Percentiles rank a stretch among this genome's conserved stretches.
These are phyloP conservation scores for Dendrobium officinale DNA, from an alignment of 106 monocot species.

Conservation along the genomic window DNA sequence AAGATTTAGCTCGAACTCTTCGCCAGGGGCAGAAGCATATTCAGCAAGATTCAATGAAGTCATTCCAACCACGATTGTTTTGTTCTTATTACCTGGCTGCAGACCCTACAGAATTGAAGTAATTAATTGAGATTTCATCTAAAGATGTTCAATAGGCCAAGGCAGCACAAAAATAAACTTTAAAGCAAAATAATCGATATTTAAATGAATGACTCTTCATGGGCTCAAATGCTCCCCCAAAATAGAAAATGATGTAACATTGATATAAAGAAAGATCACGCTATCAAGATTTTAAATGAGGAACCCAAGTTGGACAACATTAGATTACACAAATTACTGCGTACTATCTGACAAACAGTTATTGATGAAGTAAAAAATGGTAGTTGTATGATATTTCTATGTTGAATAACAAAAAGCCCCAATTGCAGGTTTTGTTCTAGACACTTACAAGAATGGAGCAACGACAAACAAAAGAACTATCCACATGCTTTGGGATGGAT, in stretches of 20 bases:
- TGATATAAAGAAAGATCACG: neutral
- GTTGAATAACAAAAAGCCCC: too few relatives aligned
- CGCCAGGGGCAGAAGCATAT: conserved; percentile 43
- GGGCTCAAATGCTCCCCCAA: neutral
- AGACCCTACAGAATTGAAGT: neutral
- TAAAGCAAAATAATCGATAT: neutral
- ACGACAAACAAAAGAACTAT: too few relatives aligned
- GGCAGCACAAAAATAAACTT: neutral
- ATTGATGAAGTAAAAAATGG: too few relatives aligned
- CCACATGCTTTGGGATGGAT: too few relatives aligned
- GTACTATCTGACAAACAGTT: too few relatives aligned
- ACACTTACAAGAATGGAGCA: too few relatives aligned
- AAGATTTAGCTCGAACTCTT: conserved; percentile 50
- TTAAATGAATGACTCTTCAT: neutral
- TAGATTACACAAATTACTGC: too few relatives aligned
- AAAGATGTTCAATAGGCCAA: neutral
- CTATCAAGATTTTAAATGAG: neutral
- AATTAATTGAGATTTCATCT: neutral
- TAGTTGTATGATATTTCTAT: too few relatives aligned
- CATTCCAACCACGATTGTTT: conserved; percentile 48
- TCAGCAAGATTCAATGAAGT: conserved; percentile 73
- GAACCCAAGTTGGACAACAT: neutral
- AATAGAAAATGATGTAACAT: neutral
- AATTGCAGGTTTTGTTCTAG: too few relatives aligned
- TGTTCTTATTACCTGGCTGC: conserved; percentile 38